Conservation (phyloP, 78 protist species). For the Cavenderia fasciculata region DNA sequence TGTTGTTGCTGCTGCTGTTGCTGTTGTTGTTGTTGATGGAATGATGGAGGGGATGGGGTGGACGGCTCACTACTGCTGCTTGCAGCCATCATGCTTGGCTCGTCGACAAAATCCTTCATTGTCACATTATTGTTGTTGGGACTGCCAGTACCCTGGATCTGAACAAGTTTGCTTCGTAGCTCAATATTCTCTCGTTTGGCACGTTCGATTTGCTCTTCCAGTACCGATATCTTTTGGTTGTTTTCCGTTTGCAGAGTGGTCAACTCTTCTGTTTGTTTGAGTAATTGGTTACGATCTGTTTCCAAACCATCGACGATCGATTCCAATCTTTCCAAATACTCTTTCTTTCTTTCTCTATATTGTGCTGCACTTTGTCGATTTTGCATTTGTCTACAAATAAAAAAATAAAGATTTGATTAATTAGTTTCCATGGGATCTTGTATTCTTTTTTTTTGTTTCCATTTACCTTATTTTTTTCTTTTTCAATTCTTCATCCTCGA, state of each 20-base stretch:
- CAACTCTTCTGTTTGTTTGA: not conserved
- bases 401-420: not conserved
- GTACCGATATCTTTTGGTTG: not conserved
- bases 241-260: not conserved
- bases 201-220: not conserved
- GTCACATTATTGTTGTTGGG: no score
- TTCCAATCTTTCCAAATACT: not conserved
- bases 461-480: conserved; percentile 27
- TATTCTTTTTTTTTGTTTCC: not conserved
- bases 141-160: no score
- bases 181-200: no score
- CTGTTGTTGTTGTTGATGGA: not conserved
- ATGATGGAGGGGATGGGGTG: no score
- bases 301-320: not conserved
- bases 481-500: conserved; percentile 1
- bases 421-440: not conserved
- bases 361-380: not conserved
- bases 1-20: not conserved
- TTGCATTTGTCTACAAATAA: not conserved
- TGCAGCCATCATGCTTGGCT: no score
- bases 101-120: no score
- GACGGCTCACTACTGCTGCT: no score
- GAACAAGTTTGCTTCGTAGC: no score
- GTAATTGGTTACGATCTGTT: not conserved
- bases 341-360: not conserved